Evolutionary conservation across 78 protist genomes (phyloP), one percentile per base, ranked within the genome.

Genomic region (Dictyostelium citrinum): DNA sequence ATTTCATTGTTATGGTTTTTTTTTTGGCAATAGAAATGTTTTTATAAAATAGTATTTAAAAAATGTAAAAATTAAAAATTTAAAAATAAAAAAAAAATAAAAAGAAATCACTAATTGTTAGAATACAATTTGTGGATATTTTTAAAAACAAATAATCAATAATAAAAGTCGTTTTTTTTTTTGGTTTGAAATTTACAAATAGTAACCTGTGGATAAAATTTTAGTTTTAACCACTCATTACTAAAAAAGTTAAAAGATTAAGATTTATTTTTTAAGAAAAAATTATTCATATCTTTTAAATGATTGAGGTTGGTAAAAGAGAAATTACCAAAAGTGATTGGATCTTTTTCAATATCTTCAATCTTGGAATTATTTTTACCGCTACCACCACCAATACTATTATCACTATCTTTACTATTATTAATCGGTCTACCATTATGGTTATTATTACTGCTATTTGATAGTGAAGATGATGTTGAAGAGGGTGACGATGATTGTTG

Each of bases 261-360:
- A 64, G 72, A 80, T 58, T 80, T 80, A 80, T 80, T 80, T 49
- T 81, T 84, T 41, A 78, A 49, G 46, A 88, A 88, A 64, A 88
- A 79, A 45, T 76, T 77, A 46, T 88, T 88, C 93, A 88, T 88
- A 39, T 88, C 93, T 67, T 88, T 76, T 24, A 88, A 58, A 29
- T 88, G 93, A 49, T 88, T 88, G 20, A 88, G 41, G 31, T 88
- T 88, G 10, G 93, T 88, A 39, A 88, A 88, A 45, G 93, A 88
- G 49, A 88, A 88, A 68, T 88, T 88, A 22, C 93, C 93, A 43
- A 88, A 88, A 22, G 82, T 76, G 72, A 75, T 72, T n/a, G 61
- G 76, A 49, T 76, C 84, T 31, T 76, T 85, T 22, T 84, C 91
- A 22, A 85, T 31, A n/a, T 76, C 85, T 33, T 88, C 93, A 20